A percentile compares a stretch with the other conserved stretches of the same genome.
phyloP scores from a whole-genome alignment of 2,329 filamentous ascomycete genomes.

The Pestalotiopsis sp. region DNA sequence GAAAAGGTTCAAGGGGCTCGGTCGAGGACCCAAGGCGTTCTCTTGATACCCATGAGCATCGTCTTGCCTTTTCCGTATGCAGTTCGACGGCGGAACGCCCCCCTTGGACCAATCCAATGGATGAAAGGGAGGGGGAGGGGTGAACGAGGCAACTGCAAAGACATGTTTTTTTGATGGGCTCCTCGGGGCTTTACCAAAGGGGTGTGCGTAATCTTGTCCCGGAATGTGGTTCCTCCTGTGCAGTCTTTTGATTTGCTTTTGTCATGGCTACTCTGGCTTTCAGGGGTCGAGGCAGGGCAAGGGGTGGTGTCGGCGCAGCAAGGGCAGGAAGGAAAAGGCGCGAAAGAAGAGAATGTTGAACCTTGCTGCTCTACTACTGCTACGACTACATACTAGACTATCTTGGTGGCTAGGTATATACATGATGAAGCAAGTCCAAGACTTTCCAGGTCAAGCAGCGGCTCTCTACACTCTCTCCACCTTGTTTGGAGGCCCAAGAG shows the following conservation, averaged over 20 bases:
- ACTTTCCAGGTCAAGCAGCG: not conserved
- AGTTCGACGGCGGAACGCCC: not conserved
- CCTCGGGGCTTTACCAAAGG: not conserved
- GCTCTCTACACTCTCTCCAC: not conserved
- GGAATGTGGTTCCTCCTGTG: not conserved
- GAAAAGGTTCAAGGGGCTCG: conserved; percentile 33
- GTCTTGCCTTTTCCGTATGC: conserved; percentile 31
- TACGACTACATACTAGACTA: not conserved
- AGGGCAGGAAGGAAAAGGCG: not conserved
- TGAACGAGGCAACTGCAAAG: not conserved
- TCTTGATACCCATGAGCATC: conserved; percentile 32
- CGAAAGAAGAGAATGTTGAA: not conserved
- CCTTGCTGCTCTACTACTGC: not conserved
- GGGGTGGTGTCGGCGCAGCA: conserved; percentile 5
- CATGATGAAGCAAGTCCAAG: not conserved
- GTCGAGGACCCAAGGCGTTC: conserved; percentile 27
- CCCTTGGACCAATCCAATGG: not conserved
- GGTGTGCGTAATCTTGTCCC: conserved; percentile 1
- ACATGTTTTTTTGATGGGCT: not conserved
- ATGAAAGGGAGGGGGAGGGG: not conserved
- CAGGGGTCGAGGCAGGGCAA: not conserved
- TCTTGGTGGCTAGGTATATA: not conserved
- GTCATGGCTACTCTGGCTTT: not conserved
- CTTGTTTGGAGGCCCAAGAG: not conserved
- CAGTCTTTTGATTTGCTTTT: conserved; percentile 9